Base-by-base conservation (phyloP, 352 stramenopile genomes). In the Phytophthora foliorum region DNA sequence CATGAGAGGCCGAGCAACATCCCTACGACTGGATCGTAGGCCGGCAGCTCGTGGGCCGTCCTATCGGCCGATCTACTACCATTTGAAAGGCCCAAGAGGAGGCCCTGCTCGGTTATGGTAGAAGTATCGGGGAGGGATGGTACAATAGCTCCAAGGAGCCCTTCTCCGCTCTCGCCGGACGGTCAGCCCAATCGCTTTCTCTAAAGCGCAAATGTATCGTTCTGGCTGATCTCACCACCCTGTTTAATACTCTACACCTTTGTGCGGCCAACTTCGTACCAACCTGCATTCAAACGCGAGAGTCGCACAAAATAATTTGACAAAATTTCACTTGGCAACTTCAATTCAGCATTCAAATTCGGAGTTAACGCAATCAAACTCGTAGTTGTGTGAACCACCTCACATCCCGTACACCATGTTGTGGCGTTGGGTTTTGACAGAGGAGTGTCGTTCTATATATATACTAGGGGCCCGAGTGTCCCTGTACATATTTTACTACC, bases 111-210 rank as follows among this genome's bases (percentile, higher is more conserved):
- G 17, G 60, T 4, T 6, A 41, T 13, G 17, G 53, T 3, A 31
- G 53, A 9, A 50, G 39, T 32, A n/a, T 69, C 29, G 39, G 39
- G 4, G 41, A 57, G 3, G 61, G 55, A 7, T 78, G 74, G 62
- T 78, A 78, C 36, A 27, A 55, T 2, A 55, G 68, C 3, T 78
- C 71, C 22, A n/a, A 57, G 6, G 31, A 58, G 25, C 73, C 55
- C 0, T 46, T 70, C 24, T 56, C 60, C 2, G 16, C 45, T 0
- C 54, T 81, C 0, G 31, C 54, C 1, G 19, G 1, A 3, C 44
- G 73, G 0, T 54, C 49, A 9, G 64, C 73, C 8, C 64, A 80
- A 29, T 29, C 57, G 2, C 27, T 77, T 1, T 56, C 45, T 1
- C 25, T 41, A 4, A 53, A n/a, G 4, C 64, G 65, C 3, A 77